Evolutionary conservation across 208 protist species (phyloP).

Genomic region (Wallacemonas sp.): DNA sequence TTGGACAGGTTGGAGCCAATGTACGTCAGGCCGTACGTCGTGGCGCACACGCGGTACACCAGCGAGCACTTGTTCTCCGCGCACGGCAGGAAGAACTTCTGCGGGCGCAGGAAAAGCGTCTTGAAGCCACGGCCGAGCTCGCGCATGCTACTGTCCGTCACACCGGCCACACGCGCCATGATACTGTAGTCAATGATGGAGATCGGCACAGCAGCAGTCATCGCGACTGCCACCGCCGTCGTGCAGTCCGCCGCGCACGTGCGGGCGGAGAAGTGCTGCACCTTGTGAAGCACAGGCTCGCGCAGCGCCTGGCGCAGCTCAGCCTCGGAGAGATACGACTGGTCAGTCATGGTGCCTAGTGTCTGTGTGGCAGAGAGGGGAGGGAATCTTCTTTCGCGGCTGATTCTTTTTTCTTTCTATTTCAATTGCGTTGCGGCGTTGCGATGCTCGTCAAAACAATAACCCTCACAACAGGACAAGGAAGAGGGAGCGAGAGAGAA

Average conservation of each 20-base stretch:
- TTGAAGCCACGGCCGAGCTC: conserved; percentile 63
- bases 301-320: conserved; percentile 37
- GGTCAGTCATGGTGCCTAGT: neutral
- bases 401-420: neutral
- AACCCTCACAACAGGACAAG: no score
- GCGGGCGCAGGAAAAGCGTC: conserved; percentile 68
- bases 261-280: conserved; percentile 45
- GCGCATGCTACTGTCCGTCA: conserved; percentile 71
- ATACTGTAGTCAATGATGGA: conserved; percentile 92
- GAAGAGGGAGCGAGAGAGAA: no score
- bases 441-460: no score
- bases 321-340: conserved; percentile 28
- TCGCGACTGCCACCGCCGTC: conserved; percentile 63
- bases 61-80: conserved; percentile 83
- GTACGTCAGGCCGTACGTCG: conserved; percentile 77
- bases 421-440: no score
- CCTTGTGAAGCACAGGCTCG: conserved; percentile 43
- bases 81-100: conserved; percentile 86
- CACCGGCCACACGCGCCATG: conserved; percentile 79
- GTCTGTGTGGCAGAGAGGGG: neutral
- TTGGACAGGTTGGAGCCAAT: conserved; percentile 76
- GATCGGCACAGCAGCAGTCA: conserved; percentile 79
- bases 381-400: neutral
- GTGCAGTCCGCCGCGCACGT: conserved; percentile 63
- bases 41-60: conserved; percentile 69